Base-by-base conservation (phyloP, 768 basidiomycete genomes). In the Strobilomyces dryophilus region DNA sequence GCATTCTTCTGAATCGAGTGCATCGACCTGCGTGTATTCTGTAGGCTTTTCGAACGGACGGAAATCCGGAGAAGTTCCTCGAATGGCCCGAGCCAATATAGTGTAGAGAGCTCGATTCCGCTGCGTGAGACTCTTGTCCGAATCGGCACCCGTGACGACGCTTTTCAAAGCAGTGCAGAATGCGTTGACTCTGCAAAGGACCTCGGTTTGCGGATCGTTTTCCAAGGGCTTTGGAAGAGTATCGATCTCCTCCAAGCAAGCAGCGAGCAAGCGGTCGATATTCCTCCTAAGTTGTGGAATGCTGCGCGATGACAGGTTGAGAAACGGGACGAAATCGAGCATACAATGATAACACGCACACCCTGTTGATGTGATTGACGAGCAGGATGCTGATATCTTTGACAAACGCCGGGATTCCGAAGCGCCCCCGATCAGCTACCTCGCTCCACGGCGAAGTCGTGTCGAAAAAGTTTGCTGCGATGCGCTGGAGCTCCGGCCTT, bases 371-470 rank as follows among this genome's bases (percentile, higher is more conserved):
- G n/a, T 79, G 71, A 0, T 65, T 48, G 11, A 83, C 73, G 14
- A 89, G 71, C 11, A 84, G 69, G 35, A 60, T 59, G 47, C 83
- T 84, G 18, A 85, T 72, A 53, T 74, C 74, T 2, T 66, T 56
- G 0, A 85, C 79, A 12, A 88, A 75, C 27, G 75, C 2, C 66
- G 73, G 57, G 34, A 83, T 75, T 0, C 86, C 86, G 32, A 87
- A 81, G 2, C 83, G 77, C 20, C 60, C 52, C 14, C 74, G 72
- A 43, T 79, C 72, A 2, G 54, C 17, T n/a, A 81, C 70, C 5
- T 66, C 65, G 24, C 62, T 74, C 87, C 87, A 89, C 0, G 84
- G 85, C 0, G 65, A 17, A 1, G 70, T 79, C 0, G 55, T 61
- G 14, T 70, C 55, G 60, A 88, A 87, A 57, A 79, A 85, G 0